Evolutionary conservation across 1,139 yeast genomes (phyloP).

Genomic region (Saccharomycopsis crataegensis): DNA sequence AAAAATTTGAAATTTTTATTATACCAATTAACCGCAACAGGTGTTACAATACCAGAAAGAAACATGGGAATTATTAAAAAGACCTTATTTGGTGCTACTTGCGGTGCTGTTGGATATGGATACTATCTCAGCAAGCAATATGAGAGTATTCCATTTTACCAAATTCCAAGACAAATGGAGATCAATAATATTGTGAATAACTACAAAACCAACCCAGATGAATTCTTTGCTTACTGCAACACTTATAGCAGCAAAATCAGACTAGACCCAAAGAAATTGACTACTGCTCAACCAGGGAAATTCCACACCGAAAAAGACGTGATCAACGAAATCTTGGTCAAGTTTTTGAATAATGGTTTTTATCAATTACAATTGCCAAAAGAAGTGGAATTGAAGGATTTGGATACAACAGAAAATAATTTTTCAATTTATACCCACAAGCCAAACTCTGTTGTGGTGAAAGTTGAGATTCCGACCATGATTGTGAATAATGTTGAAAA

Average conservation of each 20-base stretch:
- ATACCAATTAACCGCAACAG: background rate
- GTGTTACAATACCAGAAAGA: background rate
- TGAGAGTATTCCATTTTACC: conserved; percentile 16
- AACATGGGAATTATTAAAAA: conserved; percentile 13
- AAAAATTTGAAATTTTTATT: too few relatives aligned
- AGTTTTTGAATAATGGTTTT: conserved; percentile 1
- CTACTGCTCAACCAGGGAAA: background rate
- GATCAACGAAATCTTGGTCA: background rate
- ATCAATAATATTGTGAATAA: conserved; percentile 11
- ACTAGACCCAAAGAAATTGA: conserved; percentile 10
- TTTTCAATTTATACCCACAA: background rate
- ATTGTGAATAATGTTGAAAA: conserved; percentile 5
- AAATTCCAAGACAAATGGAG: conserved; percentile 13
- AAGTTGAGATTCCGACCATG: background rate
- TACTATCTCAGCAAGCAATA: conserved; percentile 16
- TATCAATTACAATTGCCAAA: background rate
- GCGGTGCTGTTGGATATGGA: conserved; percentile 14
- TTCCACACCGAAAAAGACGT: conserved; percentile 3
- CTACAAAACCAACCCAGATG: background rate
- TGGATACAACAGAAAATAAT: background rate
- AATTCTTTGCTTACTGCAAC: conserved; percentile 19
- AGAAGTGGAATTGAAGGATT: background rate
- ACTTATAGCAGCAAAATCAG: conserved; percentile 10
- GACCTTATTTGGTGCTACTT: conserved; percentile 3
- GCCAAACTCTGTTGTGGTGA: conserved; percentile 8